phyloP scores from a whole-genome alignment of 164 flowering plant species.

The Chimonanthus salicifolius region DNA sequence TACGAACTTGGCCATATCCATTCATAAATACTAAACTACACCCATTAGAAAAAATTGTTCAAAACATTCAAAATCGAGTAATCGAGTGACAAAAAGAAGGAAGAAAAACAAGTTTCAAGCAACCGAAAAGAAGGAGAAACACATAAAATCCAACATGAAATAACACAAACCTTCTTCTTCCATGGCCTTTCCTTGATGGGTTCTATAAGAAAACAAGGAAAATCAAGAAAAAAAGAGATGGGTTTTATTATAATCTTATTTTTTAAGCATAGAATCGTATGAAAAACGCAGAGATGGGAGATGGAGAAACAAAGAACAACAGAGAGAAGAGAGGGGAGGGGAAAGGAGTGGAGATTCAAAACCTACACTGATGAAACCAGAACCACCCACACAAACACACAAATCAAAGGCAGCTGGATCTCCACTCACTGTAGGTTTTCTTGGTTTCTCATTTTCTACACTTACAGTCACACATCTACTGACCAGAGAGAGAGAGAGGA shows the following conservation, averaged over 20 bases:
- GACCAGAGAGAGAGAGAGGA: neutral
- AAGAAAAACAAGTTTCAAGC: no score
- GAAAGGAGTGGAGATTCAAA: conserved; percentile 2
- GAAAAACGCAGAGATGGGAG: conserved; percentile 11
- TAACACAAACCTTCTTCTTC: conserved; percentile 14
- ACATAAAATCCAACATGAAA: conserved; percentile 10
- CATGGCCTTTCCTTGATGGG: conserved; percentile 2
- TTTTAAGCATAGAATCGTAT: conserved; percentile 3
- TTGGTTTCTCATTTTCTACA: neutral
- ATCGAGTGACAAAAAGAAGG: no score
- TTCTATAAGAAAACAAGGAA: neutral
- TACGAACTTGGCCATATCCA: neutral
- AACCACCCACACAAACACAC: conserved; percentile 48
- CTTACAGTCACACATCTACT: neutral
- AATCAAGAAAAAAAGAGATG: conserved; percentile 5
- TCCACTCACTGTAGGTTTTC: neutral
- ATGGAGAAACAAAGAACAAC: neutral
- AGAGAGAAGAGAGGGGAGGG: conserved; percentile 7
- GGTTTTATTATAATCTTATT: neutral
- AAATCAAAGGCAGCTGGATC: neutral
- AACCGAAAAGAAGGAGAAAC: neutral
- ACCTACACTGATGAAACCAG: conserved; percentile 21
- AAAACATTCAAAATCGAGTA: no score
- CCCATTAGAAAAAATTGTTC: no score
- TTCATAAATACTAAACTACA: no score